Base-by-base conservation (phyloP, 2,329 filamentous ascomycete genomes). In the Triangularia setosa region DNA sequence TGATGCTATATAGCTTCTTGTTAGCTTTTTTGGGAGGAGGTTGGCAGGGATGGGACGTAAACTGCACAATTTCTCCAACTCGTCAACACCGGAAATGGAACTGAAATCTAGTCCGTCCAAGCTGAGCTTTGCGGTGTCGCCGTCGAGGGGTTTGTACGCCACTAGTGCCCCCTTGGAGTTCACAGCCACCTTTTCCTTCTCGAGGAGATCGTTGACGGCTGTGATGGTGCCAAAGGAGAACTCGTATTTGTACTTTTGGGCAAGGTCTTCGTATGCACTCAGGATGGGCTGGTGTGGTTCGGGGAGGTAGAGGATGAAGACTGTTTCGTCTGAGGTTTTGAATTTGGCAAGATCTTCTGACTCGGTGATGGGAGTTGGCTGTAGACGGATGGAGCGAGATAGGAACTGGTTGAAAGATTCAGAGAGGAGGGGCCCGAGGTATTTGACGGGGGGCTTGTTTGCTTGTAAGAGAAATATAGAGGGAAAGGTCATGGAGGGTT, bases 161-260 rank as follows among this genome's bases (percentile, higher is more conserved):
- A 73, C 70, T 4, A 78, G 63, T 0, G 63, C 40, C 18, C 40
- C 40, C 4, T 48, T 23, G 52, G 1, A 73, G 70, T 1, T 61
- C 25, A 9, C 5, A 3, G 62, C 63, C 11, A 70, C 52, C 7
- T 55, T 66, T 21, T 72, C 67, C 4, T 67, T 62, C 8, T 68
- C 48, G 1, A 65, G 56, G 5, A 69, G 56, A 2, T 63, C 64
- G 1, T 62, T n/a, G 11, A 14, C 28, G 27, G 72, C 69, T 0
- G 64, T 64, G 4, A 68, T 66, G 12, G 73, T 12, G 12, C 73
- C 75, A 57, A 79, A 78, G 1, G 72, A 73, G 62, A 78, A 79
- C 64, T 78, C 75, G 12, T 72, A 69, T 5, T 68, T 67, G 63
- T 75, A 74, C 24, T 65, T 67, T 8, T 57, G 54, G 1, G 75